Base-by-base conservation (phyloP, 306 rosid genomes). In the Prinsepia uniflora region DNA sequence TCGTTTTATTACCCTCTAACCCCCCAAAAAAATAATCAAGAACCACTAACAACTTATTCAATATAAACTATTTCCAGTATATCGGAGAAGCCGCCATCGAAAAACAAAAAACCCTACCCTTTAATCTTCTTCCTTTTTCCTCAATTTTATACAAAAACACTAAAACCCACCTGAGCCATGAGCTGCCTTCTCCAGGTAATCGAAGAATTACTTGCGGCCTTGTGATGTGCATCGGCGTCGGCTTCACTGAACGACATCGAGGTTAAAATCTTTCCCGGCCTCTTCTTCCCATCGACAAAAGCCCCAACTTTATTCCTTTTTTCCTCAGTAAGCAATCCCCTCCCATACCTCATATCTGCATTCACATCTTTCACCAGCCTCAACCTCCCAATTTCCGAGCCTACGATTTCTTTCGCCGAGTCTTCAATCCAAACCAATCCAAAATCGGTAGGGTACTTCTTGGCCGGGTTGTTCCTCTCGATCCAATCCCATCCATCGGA, bases 181-280 rank as follows among this genome's bases (percentile, higher is more conserved):
- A 94, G 90, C 65, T 89, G 77, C 66, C 98, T 81, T 22, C 83
- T 85, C 92, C 75, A 85, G 45, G 75, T 70, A 73, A 75, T 46
- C 2, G 96, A 84, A 61, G 63, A 56, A 80, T 84, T 86, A 63
- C 75, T 55, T 67, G 40, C n/a, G 7, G 58, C 59, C 1, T 71
- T 57, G 67, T 67, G 45, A 58, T 48, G 72, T 68, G 13, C 19
- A 61, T 65, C 79, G n/a, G 53, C 82, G 1, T 72, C 83, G n/a
- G 72, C 86, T 68, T 90, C 96, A 6, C 70, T 41, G 81, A 90
- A 94, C 64, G 98, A 94, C 96, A 90, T 94, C 55, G 84, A 54
- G 2, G 96, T 88, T 63, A 90, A 89, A 69, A 94, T 89, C 88
- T 90, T 94, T 69, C 99, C 97, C 5, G 99, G 95, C 10, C 96